phyloP scores from a whole-genome alignment of 2,329 filamentous ascomycete species.

The Cryphonectria naterciae region DNA sequence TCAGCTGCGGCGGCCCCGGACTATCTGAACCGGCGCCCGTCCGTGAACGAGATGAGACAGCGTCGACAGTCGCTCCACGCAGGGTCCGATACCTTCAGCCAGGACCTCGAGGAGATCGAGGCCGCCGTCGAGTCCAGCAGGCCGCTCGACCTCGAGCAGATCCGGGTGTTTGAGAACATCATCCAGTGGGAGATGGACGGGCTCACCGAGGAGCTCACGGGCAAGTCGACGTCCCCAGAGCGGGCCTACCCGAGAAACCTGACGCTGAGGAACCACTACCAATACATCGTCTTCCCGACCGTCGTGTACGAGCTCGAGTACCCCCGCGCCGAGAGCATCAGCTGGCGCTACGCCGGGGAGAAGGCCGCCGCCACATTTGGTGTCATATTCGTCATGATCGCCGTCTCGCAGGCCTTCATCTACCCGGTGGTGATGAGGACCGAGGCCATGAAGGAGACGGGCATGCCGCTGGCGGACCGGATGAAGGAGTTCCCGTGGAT shows the following conservation, averaged over 20 bases:
- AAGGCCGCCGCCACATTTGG: slow-evolving; percentile 73
- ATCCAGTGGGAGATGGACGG: slow-evolving; percentile 70
- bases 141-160: slow-evolving; percentile 64
- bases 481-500: slow-evolving; percentile 74
- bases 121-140: slow-evolving; percentile 63
- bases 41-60: slow-evolving; percentile 45
- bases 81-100: slow-evolving; percentile 34
- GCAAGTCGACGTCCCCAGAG: slow-evolving; percentile 56
- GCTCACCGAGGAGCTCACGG: slow-evolving; percentile 66
- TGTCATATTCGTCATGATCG: slow-evolving; percentile 77
- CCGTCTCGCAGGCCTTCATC: slow-evolving; percentile 76
- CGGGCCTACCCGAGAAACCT: slow-evolving; percentile 72
- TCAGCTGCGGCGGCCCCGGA: slow-evolving; percentile 50
- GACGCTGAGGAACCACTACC: slow-evolving; percentile 65
- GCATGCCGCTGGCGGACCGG: slow-evolving; percentile 62
- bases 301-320: slow-evolving; percentile 81
- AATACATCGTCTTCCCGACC: slow-evolving; percentile 76
- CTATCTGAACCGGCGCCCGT: slow-evolving; percentile 48
- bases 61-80: slow-evolving; percentile 46
- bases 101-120: slow-evolving; percentile 64
- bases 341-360: slow-evolving; percentile 76
- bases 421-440: slow-evolving; percentile 74
- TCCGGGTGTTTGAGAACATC: slow-evolving; percentile 65
- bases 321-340: slow-evolving; percentile 67
- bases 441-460: slow-evolving; percentile 68